phyloP scores from a whole-genome alignment of 805 yeast species.

The Candida ponderosae region DNA sequence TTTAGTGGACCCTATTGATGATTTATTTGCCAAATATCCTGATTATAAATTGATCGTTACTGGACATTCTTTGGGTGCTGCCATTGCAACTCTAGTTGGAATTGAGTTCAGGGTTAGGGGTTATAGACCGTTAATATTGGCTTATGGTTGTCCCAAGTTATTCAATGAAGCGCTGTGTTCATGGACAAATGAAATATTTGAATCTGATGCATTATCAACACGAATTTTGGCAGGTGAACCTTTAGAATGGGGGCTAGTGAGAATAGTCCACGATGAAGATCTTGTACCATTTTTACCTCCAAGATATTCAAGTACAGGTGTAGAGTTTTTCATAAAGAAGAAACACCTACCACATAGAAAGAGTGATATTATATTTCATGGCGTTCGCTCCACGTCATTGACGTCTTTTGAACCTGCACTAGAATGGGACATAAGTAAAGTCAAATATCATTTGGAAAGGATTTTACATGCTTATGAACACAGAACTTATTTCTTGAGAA shows the following conservation, averaged over 20 bases:
- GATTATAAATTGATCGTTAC: constrained; percentile 43
- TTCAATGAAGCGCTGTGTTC: constrained; percentile 44
- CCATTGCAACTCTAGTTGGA: constrained; percentile 56
- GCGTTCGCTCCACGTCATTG: too few relatives aligned
- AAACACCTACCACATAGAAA: constrained; percentile 29
- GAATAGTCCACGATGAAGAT: constrained; percentile 54
- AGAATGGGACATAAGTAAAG: too few relatives aligned
- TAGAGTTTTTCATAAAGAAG: constrained; percentile 22
- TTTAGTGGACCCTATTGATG: constrained; percentile 21
- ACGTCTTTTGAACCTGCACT: too few relatives aligned
- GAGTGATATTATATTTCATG: constrained; percentile 6
- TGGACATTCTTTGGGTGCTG: constrained; percentile 79
- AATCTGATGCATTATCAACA: constrained; percentile 23
- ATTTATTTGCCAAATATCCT: constrained; percentile 30
- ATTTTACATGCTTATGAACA: constrained; percentile 28
- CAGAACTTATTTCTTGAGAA: constrained; percentile 26
- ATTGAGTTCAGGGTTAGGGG: constrained; percentile 55
- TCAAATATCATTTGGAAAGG: not conserved
- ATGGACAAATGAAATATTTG: constrained; percentile 48
- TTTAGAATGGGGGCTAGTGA: constrained; percentile 31
- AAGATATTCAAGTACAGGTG: constrained; percentile 24
- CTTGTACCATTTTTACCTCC: constrained; percentile 57
- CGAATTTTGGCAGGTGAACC: constrained; percentile 8
- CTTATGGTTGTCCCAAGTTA: constrained; percentile 61
- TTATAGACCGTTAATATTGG: constrained; percentile 41